phyloP scores from a whole-genome alignment of 2,329 filamentous ascomycete genomes.

The Aspergillus costaricaensis region DNA sequence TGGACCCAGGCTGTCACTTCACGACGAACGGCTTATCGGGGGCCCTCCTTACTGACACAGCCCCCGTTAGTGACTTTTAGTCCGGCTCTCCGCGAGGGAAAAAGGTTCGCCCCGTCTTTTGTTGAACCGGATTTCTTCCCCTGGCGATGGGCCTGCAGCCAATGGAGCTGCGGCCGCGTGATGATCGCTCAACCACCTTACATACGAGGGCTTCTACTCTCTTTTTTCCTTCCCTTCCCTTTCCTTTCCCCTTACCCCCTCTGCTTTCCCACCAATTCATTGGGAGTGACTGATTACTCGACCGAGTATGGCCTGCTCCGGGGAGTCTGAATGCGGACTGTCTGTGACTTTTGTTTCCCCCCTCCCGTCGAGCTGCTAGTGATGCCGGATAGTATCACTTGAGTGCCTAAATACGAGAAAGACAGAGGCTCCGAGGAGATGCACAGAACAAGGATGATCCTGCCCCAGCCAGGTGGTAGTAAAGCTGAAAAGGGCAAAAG shows the following conservation, averaged over 20 bases:
- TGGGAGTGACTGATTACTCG: neutral
- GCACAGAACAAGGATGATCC: too few species aligned
- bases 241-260: too few species aligned
- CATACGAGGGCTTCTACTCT: neutral
- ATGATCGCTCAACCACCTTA: conserved; percentile 7
- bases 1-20: too few species aligned
- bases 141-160: neutral
- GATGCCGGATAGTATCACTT: too few species aligned
- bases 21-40: neutral
- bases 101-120: conserved; percentile 1
- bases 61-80: conserved; percentile 10
- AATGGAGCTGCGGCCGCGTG: neutral
- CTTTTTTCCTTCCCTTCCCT: too few species aligned
- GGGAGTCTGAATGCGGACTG: too few species aligned
- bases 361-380: too few species aligned
- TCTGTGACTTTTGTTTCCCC: too few species aligned
- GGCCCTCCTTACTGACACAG: conserved; percentile 19
- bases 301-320: neutral
- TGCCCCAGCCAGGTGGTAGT: too few species aligned
- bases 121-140: neutral
- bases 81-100: neutral
- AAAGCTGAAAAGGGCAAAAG: too few species aligned
- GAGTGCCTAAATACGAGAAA: too few species aligned
- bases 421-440: too few species aligned
- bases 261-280: neutral